These are phyloP conservation scores for Davidsoniella eucalypti DNA, from an alignment of 2,329 filamentous ascomycete species.

Conservation along the genomic window DNA sequence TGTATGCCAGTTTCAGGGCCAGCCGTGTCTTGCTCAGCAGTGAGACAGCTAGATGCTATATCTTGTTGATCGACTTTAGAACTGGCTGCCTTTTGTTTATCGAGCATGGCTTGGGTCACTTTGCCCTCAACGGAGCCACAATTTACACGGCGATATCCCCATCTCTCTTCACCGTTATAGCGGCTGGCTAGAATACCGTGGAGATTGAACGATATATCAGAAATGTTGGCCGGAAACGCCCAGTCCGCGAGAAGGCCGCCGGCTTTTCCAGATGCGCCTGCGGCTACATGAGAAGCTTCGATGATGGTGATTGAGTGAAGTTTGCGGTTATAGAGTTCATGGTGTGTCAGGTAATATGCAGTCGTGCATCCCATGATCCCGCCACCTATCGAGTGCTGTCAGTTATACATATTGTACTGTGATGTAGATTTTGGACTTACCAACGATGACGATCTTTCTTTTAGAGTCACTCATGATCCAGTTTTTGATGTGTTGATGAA, in stretches of 20 bases:
- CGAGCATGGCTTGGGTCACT: slow-evolving; percentile 17
- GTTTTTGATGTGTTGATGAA: slow-evolving; percentile 7
- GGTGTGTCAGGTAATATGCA: slow-evolving; percentile 79
- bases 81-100: slow-evolving; percentile 6
- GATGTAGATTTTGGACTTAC: slow-evolving; percentile 18
- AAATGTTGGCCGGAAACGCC: slow-evolving; percentile 67
- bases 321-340: slow-evolving; percentile 60
- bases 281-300: slow-evolving; percentile 71
- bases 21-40: no score
- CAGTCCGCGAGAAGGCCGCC: slow-evolving; percentile 79
- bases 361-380: slow-evolving; percentile 87
- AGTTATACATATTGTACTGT: neutral
- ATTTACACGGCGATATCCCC: slow-evolving; percentile 71
- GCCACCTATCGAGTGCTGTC: slow-evolving; percentile 40
- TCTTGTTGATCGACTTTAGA: neutral
- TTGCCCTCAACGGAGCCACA: slow-evolving; percentile 44
- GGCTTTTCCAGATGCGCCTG: slow-evolving; percentile 89
- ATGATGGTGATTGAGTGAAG: slow-evolving; percentile 70
- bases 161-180: slow-evolving; percentile 59
- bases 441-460: slow-evolving; percentile 34
- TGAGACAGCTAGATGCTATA: no score
- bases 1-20: no score
- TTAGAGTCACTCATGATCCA: slow-evolving; percentile 1
- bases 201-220: slow-evolving; percentile 69
- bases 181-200: slow-evolving; percentile 74